Percentiles rank a stretch among this genome's conserved stretches.
These are phyloP conservation scores for Penicillium sp. DNA, from an alignment of 2,329 filamentous ascomycete species.

Conservation along the genomic window DNA sequence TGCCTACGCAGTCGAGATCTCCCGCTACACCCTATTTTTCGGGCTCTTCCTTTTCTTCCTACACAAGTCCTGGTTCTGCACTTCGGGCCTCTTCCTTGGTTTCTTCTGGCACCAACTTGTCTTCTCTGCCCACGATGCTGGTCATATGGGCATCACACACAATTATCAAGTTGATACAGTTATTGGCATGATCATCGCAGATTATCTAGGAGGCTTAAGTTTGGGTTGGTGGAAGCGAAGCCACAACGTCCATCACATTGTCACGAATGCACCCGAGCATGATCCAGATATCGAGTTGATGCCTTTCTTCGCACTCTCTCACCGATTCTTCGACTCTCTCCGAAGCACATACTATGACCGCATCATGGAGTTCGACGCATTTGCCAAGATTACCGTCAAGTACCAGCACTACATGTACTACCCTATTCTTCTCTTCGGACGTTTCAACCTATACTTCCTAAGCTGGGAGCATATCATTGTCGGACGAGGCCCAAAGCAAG, in stretches of 20 bases:
- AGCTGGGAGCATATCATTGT: conserved; percentile 74
- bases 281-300: conserved; percentile 92
- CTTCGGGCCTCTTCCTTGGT: conserved; percentile 73
- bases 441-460: conserved; percentile 84
- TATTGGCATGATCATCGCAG: conserved; percentile 85
- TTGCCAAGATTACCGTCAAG: conserved; percentile 66
- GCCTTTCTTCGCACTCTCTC: conserved; percentile 83
- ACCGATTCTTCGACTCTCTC: conserved; percentile 72
- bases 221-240: conserved; percentile 95
- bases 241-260: conserved; percentile 94
- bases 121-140: conserved; percentile 89
- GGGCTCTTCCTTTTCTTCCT: conserved; percentile 52
- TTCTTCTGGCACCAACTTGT: conserved; percentile 89
- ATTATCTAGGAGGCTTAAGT: conserved; percentile 83
- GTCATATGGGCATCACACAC: conserved; percentile 95
- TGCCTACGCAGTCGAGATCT: conserved; percentile 69
- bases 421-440: conserved; percentile 72
- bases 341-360: conserved; percentile 79
- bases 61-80: conserved; percentile 62
- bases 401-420: conserved; percentile 82
- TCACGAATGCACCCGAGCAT: conserved; percentile 91
- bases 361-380: conserved; percentile 72
- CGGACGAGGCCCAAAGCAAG: conserved; percentile 69
- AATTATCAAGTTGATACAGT: conserved; percentile 75
- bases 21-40: conserved; percentile 68